A percentile compares a stretch with the other conserved stretches of the same genome.
These are phyloP conservation scores for Pichia kudriavzevii DNA, from an alignment of 1,139 yeast genomes.

Conservation along the genomic window DNA sequence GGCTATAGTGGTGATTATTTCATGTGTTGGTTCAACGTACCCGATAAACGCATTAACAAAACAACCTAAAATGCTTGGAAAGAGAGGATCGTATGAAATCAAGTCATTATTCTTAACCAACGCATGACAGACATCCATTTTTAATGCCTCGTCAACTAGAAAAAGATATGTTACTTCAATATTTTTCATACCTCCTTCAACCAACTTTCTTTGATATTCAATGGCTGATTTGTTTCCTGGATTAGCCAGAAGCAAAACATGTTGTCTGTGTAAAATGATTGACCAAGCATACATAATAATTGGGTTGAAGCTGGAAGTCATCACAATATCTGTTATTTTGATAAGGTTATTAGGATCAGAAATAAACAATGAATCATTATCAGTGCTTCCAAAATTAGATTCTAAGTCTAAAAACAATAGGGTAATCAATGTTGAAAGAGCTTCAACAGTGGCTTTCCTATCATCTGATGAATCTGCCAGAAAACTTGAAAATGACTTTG, in stretches of 20 bases:
- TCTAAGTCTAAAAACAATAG: conserved; percentile 50
- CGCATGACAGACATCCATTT: conserved; percentile 40
- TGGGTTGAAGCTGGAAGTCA: conserved; percentile 32
- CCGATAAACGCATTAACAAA: conserved; percentile 57
- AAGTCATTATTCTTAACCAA: conserved; percentile 37
- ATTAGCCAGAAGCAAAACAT: conserved; percentile 39
- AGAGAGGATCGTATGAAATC: conserved; percentile 45
- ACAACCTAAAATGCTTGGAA: conserved; percentile 52
- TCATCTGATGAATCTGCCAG: conserved; percentile 1
- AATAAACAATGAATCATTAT: conserved; percentile 35
- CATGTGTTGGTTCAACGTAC: conserved; percentile 51
- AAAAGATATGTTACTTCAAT: conserved; percentile 25
- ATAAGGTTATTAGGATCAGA: conserved; percentile 36
- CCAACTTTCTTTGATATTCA: conserved; percentile 19
- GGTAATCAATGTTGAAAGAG: conserved; percentile 43
- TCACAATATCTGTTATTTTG: conserved; percentile 32
- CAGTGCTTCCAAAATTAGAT: conserved; percentile 35
- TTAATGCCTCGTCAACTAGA: conserved; percentile 40
- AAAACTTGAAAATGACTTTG: conserved; percentile 31
- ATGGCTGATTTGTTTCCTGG: conserved; percentile 19
- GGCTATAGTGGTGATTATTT: conserved; percentile 45
- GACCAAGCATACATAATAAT: conserved; percentile 67
- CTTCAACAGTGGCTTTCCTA: conserved; percentile 34
- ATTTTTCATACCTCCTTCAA: conserved; percentile 15
- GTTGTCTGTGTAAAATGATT: conserved; percentile 50